Evolutionary conservation across 257 asterid species (phyloP).

Genomic region (Leptodermis oblonga): DNA sequence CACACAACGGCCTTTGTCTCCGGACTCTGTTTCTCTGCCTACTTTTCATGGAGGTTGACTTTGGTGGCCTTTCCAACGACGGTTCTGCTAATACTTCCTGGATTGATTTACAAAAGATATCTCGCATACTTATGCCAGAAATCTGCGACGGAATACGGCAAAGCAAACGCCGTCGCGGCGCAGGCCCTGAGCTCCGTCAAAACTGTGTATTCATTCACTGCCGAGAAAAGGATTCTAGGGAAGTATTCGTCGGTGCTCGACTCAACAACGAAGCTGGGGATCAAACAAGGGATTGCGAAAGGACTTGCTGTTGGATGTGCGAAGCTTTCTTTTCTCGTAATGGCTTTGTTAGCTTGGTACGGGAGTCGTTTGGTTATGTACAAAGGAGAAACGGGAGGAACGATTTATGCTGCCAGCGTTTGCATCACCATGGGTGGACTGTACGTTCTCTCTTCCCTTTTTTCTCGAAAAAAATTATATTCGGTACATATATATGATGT

Average conservation of each 20-base stretch:
- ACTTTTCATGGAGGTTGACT: conserved; percentile 69
- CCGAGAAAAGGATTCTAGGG: conserved; percentile 58
- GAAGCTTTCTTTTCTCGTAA: conserved; percentile 66
- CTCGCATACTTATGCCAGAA: conserved; percentile 42
- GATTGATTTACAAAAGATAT: conserved; percentile 62
- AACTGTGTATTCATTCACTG: conserved; percentile 76
- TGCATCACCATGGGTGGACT: conserved; percentile 79
- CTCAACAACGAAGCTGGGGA: conserved; percentile 51
- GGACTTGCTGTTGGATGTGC: conserved; percentile 79
- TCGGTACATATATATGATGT: too few relatives aligned
- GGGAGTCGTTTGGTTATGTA: conserved; percentile 78
- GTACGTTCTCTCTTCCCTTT: conserved; percentile 38
- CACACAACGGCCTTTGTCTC: conserved; percentile 65
- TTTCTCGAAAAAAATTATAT: too few relatives aligned
- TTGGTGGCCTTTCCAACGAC: conserved; percentile 68
- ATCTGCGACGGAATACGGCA: conserved; percentile 54
- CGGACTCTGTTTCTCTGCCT: conserved; percentile 56
- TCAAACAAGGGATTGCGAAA: conserved; percentile 72
- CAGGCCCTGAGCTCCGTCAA: conserved; percentile 76
- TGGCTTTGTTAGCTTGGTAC: conserved; percentile 90
- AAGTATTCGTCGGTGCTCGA: conserved; percentile 53
- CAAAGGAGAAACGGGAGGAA: conserved; percentile 79
- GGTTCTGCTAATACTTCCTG: conserved; percentile 58
- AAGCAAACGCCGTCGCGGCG: conserved; percentile 54
- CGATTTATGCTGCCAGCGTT: conserved; percentile 66